Evolutionary conservation across 2,329 filamentous ascomycete species (phyloP), one percentile per base, ranked within the genome.

Genomic region (Colletotrichum liaoningense): DNA sequence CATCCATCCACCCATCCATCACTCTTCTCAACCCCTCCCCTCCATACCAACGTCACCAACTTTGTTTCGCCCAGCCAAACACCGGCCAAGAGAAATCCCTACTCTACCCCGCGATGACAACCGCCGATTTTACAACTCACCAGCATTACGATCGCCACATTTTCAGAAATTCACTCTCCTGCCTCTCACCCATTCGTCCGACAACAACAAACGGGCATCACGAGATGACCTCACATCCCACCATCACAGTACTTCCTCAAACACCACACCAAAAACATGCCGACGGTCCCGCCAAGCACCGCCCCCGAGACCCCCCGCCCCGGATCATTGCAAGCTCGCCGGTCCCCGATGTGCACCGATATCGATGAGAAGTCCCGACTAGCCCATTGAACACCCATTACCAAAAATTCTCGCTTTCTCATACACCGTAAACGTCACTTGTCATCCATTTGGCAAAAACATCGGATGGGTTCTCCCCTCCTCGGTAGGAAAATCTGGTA

Each of bases 31-130:
- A 3, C 38, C 24, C 55, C 8, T 19, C 19, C 3, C 22, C 22
- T 16, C 57, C 19, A 26, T 26, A 57, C 56, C 33, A 65, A 62
- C 54, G 46, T 55, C 49, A n/a, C 46, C 70, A 55, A 69, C 55
- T 52, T 46, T 38, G 46, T 70, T 73, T 62, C 56, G 60, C 60
- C 67, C 42, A 54, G 60, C 62, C 60, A 66, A 66, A 64, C 67
- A 35, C 11, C 19, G 3, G n/a, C 63, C 35, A 60, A 57, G 63
- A 63, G 28, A 33, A 14, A 8, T 22, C 2, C 8, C 26, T 11
- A 52, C 58, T 35, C 56, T 52, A 56, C 65, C 42, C 42, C 16
- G 42, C 42, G 42, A n/a, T 19, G 5, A 19, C 2, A 19, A 38
- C 12, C 33, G 8, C 46, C 22, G 33, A 54, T n/a, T 52, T 22